A percentile compares a stretch with the other conserved stretches of the same genome.
Conservation (phyloP, 2,329 filamentous ascomycete species). For the Blastomyces emzantsi region DNA sequence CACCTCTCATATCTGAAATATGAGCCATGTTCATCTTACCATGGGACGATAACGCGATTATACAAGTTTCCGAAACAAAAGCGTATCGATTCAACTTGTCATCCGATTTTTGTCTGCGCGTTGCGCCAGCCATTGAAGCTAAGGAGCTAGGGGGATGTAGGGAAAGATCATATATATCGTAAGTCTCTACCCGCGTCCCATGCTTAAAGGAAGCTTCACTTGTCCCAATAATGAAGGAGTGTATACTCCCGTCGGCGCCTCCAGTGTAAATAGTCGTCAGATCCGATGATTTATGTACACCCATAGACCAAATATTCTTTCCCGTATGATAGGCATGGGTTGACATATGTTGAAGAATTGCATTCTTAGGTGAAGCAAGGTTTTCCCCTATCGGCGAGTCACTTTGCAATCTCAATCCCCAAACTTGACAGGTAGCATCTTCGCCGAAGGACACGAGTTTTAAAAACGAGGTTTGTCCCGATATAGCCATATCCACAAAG, state of each 20-base stretch:
- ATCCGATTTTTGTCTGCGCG: conserved; percentile 12
- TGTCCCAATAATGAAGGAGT: conserved; percentile 19
- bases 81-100: conserved; percentile 24
- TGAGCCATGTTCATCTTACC: conserved; percentile 29
- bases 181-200: neutral
- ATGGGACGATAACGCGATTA: conserved; percentile 25
- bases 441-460: conserved; percentile 72
- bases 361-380: conserved; percentile 18
- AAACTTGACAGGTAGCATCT: conserved; percentile 67
- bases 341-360: conserved; percentile 41
- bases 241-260: conserved; percentile 68
- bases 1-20: conserved; percentile 12
- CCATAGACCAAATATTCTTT: conserved; percentile 83
- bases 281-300: conserved; percentile 25
- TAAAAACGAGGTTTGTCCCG: conserved; percentile 26
- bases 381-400: conserved; percentile 14
- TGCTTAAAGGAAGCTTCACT: conserved; percentile 5
- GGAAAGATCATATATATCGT: conserved; percentile 8
- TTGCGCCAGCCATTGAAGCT: neutral
- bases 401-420: conserved; percentile 47
- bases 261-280: conserved; percentile 54
- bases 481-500: conserved; percentile 44
- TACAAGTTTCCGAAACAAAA: conserved; percentile 28
- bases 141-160: neutral
- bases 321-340: conserved; percentile 62